Percentiles rank a stretch among this genome's conserved stretches.
Evolutionary conservation across 352 stramenopile species (phyloP).

Genomic region (Phytopythium sindhum): DNA sequence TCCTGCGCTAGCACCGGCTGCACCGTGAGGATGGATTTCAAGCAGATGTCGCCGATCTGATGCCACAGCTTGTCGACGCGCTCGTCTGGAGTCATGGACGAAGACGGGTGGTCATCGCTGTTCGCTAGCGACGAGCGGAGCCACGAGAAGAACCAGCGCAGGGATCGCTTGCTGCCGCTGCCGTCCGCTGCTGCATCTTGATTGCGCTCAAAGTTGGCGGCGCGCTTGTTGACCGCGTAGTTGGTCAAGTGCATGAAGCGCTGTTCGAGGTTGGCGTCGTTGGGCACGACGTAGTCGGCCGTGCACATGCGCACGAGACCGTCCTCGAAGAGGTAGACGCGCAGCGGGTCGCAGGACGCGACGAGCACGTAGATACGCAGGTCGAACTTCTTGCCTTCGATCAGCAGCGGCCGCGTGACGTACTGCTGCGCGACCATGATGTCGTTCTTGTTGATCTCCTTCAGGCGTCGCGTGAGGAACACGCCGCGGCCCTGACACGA

Average conservation of each 20-base stretch:
- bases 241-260: slow-evolving; percentile 93
- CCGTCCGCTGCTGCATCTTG: slow-evolving; percentile 57
- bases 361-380: slow-evolving; percentile 91
- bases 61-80: slow-evolving; percentile 86
- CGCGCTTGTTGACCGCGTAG: slow-evolving; percentile 91
- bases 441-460: slow-evolving; percentile 86
- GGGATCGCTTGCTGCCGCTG: slow-evolving; percentile 81
- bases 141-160: slow-evolving; percentile 93
- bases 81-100: slow-evolving; percentile 39
- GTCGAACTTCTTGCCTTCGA: slow-evolving; percentile 92
- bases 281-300: slow-evolving; percentile 83
- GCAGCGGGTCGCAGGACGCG: slow-evolving; percentile 79
- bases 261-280: slow-evolving; percentile 79
- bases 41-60: slow-evolving; percentile 91
- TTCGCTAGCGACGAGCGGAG: slow-evolving; percentile 30
- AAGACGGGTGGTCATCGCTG: not conserved
- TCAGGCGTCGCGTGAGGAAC: slow-evolving; percentile 91
- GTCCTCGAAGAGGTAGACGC: slow-evolving; percentile 91
- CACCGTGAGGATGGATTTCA: slow-evolving; percentile 93
- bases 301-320: slow-evolving; percentile 90
- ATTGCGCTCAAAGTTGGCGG: slow-evolving; percentile 84
- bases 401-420: slow-evolving; percentile 65
- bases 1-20: slow-evolving; percentile 91
- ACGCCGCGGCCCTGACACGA: slow-evolving; percentile 91
- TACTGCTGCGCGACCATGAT: slow-evolving; percentile 89